These are phyloP conservation scores for Kitagawia praeruptora DNA, from an alignment of 129 eudicot species.

Conservation along the genomic window DNA sequence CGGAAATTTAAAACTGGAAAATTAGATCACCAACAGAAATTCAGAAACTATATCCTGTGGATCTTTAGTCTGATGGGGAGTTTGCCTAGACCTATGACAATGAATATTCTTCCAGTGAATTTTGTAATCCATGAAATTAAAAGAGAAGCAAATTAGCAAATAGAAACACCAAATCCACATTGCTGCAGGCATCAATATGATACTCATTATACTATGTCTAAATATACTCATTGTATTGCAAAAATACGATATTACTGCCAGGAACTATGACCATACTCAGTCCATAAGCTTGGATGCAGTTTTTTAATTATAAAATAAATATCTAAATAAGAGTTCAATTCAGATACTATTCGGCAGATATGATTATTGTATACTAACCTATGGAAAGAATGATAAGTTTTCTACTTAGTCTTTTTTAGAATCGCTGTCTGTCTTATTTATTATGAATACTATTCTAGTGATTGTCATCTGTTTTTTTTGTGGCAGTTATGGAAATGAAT, in stretches of 20 bases:
- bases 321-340: neutral
- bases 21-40: neutral
- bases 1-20: neutral
- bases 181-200: neutral
- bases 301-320: no score
- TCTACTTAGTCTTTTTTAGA: neutral
- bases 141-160: neutral
- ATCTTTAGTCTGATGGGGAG: neutral
- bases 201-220: neutral
- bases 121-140: neutral
- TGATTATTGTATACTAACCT: neutral
- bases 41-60: neutral
- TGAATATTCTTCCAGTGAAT: neutral
- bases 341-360: neutral
- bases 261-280: neutral
- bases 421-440: neutral
- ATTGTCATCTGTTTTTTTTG: neutral
- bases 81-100: neutral
- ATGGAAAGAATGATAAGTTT: neutral
- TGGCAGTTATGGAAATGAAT: neutral
- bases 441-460: neutral
- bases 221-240: neutral
- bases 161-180: neutral
- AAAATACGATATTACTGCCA: no score
- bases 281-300: neutral